These are phyloP conservation scores for Chimonanthus praecox DNA, from an alignment of 164 flowering plant genomes.

Conservation along the genomic window DNA sequence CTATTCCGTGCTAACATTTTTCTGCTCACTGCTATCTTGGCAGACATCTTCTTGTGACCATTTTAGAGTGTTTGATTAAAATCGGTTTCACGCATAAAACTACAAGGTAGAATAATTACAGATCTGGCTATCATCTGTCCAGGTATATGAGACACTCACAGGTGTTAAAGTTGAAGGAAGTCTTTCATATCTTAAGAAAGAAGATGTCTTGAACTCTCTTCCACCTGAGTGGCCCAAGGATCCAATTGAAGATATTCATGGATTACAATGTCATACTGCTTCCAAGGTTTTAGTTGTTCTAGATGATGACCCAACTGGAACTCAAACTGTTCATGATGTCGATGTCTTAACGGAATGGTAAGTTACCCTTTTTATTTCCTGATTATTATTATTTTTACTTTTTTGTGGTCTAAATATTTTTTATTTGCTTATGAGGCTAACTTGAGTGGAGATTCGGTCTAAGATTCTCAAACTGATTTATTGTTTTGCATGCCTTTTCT, in stretches of 20 bases:
- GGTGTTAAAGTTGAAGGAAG: conserved; percentile 90
- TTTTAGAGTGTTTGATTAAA: too few relatives aligned
- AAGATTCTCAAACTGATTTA: not conserved
- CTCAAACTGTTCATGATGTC: conserved; percentile 95
- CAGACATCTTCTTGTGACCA: too few relatives aligned
- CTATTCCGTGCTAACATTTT: too few relatives aligned
- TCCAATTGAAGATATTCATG: conserved; percentile 58
- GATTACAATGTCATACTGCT: conserved; percentile 31
- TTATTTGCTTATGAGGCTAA: not conserved
- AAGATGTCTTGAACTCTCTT: conserved; percentile 57
- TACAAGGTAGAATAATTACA: not conserved
- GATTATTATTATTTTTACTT: not conserved
- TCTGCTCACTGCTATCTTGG: too few relatives aligned
- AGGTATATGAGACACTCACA: conserved; percentile 93
- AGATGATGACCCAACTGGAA: conserved; percentile 99
- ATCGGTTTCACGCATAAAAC: too few relatives aligned
- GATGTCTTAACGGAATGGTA: conserved; percentile 98
- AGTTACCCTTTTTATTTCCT: conserved; percentile 9
- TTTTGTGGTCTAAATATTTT: not conserved
- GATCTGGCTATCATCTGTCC: conserved; percentile 11
- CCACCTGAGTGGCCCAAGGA: conserved; percentile 89
- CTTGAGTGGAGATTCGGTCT: not conserved
- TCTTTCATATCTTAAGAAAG: conserved; percentile 58
- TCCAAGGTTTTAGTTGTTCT: conserved; percentile 76
- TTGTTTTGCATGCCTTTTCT: too few relatives aligned